Evolutionary conservation across 352 stramenopile species (phyloP), one percentile per base, ranked within the genome.

Genomic region (Globisporangium carolinianum): DNA sequence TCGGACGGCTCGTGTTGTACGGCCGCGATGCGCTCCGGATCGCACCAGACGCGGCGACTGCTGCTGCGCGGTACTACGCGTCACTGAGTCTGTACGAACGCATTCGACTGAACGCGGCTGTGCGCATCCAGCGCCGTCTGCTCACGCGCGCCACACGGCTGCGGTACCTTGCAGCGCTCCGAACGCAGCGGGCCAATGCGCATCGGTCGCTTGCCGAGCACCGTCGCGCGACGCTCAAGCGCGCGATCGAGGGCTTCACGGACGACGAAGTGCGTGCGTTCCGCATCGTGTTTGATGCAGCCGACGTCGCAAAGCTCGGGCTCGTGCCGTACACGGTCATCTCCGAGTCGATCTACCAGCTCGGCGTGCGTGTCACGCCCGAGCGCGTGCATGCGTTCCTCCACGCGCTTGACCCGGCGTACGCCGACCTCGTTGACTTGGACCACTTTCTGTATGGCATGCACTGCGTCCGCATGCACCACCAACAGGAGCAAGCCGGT

Each of bases 401-500:
- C 1, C 12, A 67, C 36, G 72, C 68, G 0, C 69, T 89, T 7
- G 82, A 91, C 37, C 77, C 79, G 1, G 82, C 79, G 18, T 91
- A 87, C 51, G 77, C 75, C 8, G 82, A 91, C 32, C 72, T 91
- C 1, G 80, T 91, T 8, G 82, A 91, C 65, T 83, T 89, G 52
- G 82, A 91, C 49, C 80, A 91, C 58, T 91, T 89, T 61, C 47
- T 91, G 8, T 91, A 87, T 51, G 82, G 76, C 57, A 91, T 91
- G 82, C 79, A 89, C 60, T 86, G 79, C 54, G 78, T 86, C 24
- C 79, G 82, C 1, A 47, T 73, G 37, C 65, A 87, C 47, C 82
- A 91, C 48, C 82, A 91, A 45, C 62, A 79, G 4, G 70, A 83
- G 47, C 73, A 91, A 41, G 53, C 53, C 1, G 50, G 47, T 2